Evolutionary conservation across 2,329 filamentous ascomycete genomes (phyloP), one percentile per base, ranked within the genome.

Genomic region (Fusarium beomiforme): DNA sequence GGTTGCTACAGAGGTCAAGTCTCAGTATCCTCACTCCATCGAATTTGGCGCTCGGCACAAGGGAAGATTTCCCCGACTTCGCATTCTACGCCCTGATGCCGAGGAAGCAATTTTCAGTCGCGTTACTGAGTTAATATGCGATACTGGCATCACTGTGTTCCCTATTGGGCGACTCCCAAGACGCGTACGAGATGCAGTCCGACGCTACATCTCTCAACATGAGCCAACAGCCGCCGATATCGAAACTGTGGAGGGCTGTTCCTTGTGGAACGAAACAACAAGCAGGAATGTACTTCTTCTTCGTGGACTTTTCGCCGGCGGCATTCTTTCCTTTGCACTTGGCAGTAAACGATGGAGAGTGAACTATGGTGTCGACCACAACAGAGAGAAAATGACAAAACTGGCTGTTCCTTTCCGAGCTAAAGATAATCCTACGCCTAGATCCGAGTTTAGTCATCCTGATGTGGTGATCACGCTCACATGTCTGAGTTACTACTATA

Each of bases 291-390:
- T 90, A 0, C 77, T 89, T 0, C 78, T 89, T 3, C 73, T 91
- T 0, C 81, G 87, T 26, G 86, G 91, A 0, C 81, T 93, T 0
- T 77, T 93, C 12, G 86, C 87, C 0, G 78, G 82, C 1, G 86
- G 88, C 0, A 80, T 92, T 0, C 72, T 93, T 1, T 71, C 72
- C 0, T 91, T 90, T 62, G 81, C 81, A 0, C 79, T 92, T 1
- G 77, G 79, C 0, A 78, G 85, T 17, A 92, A 92, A 71, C 81
- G 90, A 3, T 93, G 88, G 88, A 79, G 87, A 6, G 90, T 93
- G 0, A 86, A 92, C 58, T 93, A 90, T 64, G 90, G 91, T 0
- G 80, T 87, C 1, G 85, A 89, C 71, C 64, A 72, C 0, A 73
- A 66, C 1, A 77, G 88, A 5, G 69, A 70, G 0, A 85, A 83